Evolutionary conservation across 2,329 filamentous ascomycete species (phyloP), one percentile per base, ranked within the genome.

Genomic region (Thielaviopsis populi): DNA sequence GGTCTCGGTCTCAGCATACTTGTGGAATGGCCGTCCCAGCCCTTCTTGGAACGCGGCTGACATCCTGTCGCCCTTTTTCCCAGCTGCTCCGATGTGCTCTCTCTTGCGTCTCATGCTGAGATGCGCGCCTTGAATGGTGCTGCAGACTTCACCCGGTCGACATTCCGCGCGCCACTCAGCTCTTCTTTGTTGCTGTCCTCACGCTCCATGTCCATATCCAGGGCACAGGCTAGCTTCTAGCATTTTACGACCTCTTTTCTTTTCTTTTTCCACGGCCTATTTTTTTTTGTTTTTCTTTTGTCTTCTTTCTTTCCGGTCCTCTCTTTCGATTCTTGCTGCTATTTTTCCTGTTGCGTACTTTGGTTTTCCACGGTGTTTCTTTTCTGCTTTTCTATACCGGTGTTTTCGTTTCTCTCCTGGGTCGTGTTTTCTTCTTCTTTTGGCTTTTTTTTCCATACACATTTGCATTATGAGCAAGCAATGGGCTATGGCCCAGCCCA

Each of bases 361-460:
- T 59, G 6, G n/a, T 27, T 22, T 4, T 27, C 37, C 42, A 43
- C 19, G 22, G 19, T 43, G 19, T 63, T 42, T 37, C 24, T 59
- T 43, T 42, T 59, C 19, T 43, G n/a, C 33, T 64, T 59, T 56
- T 54, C 30, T 54, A 54, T 54, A 54, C 50, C 50, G 27, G 50
- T 54, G 27, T 54, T 54, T 54, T 33, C 27, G 11, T 30, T 30
- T 4, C 27, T 33, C 15, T 30, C 30, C 17, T 54, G n/a, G 17
- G 24, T 33, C 15, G 24, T 17, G 27, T 19, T 53, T 50, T 60
- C 17, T 42, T 60, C 41, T 37, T 27, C 46, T 30, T 27, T 33
- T 46, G 8, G 17, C 41, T 46, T 2, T 30, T 17, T 33, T 10
- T 46, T 61, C 19, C 42, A 43, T 43, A 22, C 37, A 24, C 19